Evolutionary conservation across 768 basidiomycete species (phyloP).

Genomic region (Wakefieldia striispora): DNA sequence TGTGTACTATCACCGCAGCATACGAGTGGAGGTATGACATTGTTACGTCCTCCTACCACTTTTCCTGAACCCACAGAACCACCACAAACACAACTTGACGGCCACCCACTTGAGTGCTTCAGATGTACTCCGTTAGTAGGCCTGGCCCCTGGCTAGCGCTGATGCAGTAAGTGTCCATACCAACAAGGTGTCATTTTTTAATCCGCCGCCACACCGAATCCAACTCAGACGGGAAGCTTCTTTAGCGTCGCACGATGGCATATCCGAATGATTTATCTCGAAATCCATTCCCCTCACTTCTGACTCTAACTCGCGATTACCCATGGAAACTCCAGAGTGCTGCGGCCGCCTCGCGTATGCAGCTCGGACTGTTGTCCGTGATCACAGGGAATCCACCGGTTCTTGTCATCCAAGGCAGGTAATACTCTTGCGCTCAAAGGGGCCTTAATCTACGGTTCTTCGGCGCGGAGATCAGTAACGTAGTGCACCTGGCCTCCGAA

Average conservation of each 20-base stretch:
- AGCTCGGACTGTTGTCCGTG: not conserved
- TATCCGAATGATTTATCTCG: not conserved
- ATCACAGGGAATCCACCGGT: conserved; percentile 10
- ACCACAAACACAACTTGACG: too few relatives aligned
- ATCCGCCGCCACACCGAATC: not conserved
- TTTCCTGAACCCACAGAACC: too few relatives aligned
- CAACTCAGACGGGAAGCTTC: conserved; percentile 1
- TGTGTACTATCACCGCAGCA: not conserved
- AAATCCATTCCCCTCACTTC: not conserved
- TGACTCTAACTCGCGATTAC: conserved; percentile 11
- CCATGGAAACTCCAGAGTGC: not conserved
- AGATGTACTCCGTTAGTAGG: too few relatives aligned
- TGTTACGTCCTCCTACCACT: not conserved
- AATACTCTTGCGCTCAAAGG: conserved; percentile 2
- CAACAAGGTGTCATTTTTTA: not conserved
- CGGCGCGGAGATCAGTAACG: conserved; percentile 11
- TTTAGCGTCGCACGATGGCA: not conserved
- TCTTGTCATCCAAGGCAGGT: conserved; percentile 7
- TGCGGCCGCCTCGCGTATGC: not conserved
- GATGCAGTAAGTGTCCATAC: too few relatives aligned
- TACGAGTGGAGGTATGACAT: not conserved
- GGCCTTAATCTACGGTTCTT: conserved; percentile 7
- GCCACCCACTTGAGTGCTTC: too few relatives aligned
- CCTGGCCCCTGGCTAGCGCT: too few relatives aligned
- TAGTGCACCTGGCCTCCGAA: not conserved